These are phyloP conservation scores for Maudiozyma barnettii DNA, from an alignment of 805 yeast species.

Conservation along the genomic window DNA sequence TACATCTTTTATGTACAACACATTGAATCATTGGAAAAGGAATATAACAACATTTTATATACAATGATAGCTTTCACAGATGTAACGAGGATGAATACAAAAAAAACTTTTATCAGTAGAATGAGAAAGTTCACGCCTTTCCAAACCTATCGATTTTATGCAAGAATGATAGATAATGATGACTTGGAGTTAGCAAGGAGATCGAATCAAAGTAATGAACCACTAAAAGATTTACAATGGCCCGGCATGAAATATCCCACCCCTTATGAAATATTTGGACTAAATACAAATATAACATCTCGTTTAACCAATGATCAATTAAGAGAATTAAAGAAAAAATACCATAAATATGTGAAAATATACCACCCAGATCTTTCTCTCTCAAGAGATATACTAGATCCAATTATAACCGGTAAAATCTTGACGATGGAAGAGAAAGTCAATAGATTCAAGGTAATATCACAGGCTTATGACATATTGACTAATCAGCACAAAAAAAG, in stretches of 20 bases:
- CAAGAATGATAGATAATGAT: neutral
- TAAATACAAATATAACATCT: slow-evolving; percentile 13
- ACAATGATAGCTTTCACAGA: too few relatives aligned
- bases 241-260: slow-evolving; percentile 48
- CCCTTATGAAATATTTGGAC: slow-evolving; percentile 63
- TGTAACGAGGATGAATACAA: too few relatives aligned
- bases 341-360: slow-evolving; percentile 43
- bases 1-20: too few relatives aligned
- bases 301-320: slow-evolving; percentile 27
- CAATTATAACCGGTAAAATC: neutral
- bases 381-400: slow-evolving; percentile 9
- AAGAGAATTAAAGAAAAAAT: slow-evolving; percentile 37
- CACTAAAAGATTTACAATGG: slow-evolving; percentile 33
- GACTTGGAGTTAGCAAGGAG: neutral
- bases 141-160: neutral
- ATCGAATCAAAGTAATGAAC: neutral
- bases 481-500: slow-evolving; percentile 36
- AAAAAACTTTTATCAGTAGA: too few relatives aligned
- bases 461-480: slow-evolving; percentile 52
- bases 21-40: too few relatives aligned
- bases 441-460: slow-evolving; percentile 41
- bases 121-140: too few relatives aligned
- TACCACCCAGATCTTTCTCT: slow-evolving; percentile 60
- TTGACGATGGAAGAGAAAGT: slow-evolving; percentile 24
- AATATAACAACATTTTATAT: too few relatives aligned